Base-by-base conservation (phyloP, 441 rosid genomes). In the Codiaeum variegatum region DNA sequence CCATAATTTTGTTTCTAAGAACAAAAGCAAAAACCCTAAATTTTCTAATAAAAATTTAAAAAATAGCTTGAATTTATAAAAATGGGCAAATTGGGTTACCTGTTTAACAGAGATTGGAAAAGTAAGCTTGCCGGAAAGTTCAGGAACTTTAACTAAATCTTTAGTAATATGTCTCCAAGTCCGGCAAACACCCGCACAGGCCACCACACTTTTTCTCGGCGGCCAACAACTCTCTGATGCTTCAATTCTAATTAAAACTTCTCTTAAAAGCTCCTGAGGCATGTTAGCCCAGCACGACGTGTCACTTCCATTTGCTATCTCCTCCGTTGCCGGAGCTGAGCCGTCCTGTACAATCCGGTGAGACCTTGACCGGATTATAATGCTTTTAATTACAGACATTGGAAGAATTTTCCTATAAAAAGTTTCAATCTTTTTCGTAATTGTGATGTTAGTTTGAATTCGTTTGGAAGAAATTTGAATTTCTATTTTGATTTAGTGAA, bases 161-260 rank as follows among this genome's bases (percentile, higher is more conserved):
- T 88, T 90, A 80, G 83, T 84, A 63, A 93, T 86, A 46, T 79
- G 90, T 67, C 99, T 86, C 99, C 99, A 95, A 66, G 86, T 89
- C 79, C 90, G 75, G 81, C 99, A 95, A 51, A 95, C 99, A 64
- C 96, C 94, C n/a, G 97, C 93, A 81, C 99, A 95, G 26, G 93
- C 88, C 81, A 93, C 96, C 66, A 93, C 98, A 70, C 84, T 90
- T 83, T 83, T 88, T 78, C 99, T 77, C 6, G 87, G 82, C 5
- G 98, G 99, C 99, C 99, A 95, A 13, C 68, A 79, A 55, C 69
- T 75, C 70, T 91, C 97, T 2, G 99, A 88, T 23, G 76, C 83
- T 81, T 95, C 98, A 4, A 95, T 90, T 82, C 92, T 85, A 81
- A 79, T 78, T 54, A 95, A 75, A 34, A 95, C 92, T 29, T 92